Conservation (phyloP, 768 basidiomycete species). For the Infundibulicybe gibba region DNA sequence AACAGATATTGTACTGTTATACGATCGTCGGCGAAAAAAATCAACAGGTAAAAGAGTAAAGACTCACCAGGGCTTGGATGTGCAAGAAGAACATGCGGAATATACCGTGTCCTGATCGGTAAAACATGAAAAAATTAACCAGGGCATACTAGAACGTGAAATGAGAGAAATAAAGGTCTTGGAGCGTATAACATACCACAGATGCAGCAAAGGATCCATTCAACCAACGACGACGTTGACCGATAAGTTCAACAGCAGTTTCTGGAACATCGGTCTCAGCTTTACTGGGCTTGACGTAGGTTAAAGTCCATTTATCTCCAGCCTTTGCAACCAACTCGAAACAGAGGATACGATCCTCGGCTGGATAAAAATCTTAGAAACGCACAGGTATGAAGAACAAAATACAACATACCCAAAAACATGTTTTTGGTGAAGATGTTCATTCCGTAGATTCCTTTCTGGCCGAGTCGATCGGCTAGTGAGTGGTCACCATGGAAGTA, state of each 20-base stretch:
- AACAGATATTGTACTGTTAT: constrained; percentile 77
- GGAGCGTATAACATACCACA: constrained; percentile 41
- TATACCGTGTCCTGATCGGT: constrained; percentile 81
- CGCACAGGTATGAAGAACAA: constrained; percentile 1
- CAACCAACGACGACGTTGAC: constrained; percentile 94
- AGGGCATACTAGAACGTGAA: constrained; percentile 64
- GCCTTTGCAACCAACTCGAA: constrained; percentile 96
- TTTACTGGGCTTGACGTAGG: constrained; percentile 90
- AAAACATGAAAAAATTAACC: constrained; percentile 90
- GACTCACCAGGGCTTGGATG: constrained; percentile 79
- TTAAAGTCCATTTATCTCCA: constrained; percentile 83
- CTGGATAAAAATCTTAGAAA: constrained; percentile 21
- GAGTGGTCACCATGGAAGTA: constrained; percentile 89
- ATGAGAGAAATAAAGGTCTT: neutral
- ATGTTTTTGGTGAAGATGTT: constrained; percentile 94
- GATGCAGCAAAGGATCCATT: constrained; percentile 96
- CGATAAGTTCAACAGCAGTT: constrained; percentile 86
- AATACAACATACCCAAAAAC: constrained; percentile 37
- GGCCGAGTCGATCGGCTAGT: constrained; percentile 86
- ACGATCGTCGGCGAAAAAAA: neutral
- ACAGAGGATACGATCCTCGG: constrained; percentile 95
- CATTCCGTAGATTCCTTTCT: constrained; percentile 96
- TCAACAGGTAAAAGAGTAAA: neutral
- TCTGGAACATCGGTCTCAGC: constrained; percentile 98
- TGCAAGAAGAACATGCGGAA: constrained; percentile 98